A percentile compares a stretch with the other conserved stretches of the same genome.
These are phyloP conservation scores for Pleurozium schreberi DNA, from an alignment of 225 moss, liverwort and hornwort species.

Conservation along the genomic window DNA sequence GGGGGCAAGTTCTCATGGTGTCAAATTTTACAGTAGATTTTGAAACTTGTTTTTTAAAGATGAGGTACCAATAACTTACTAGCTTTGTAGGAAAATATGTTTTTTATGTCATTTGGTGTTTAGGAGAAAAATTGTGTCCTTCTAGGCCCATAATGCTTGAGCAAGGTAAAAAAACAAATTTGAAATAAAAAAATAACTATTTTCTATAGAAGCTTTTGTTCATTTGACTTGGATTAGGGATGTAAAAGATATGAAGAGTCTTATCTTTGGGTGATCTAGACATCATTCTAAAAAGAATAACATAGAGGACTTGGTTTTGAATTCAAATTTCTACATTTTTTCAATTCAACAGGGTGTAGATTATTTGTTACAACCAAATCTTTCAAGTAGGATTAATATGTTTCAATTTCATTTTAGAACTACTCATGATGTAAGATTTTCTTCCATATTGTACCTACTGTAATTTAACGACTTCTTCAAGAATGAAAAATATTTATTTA, in stretches of 20 bases:
- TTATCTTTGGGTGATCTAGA: not conserved
- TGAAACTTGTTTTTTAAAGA: not conserved
- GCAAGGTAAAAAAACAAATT: not conserved
- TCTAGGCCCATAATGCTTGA: not conserved
- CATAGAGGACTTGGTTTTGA: rapidly evolving
- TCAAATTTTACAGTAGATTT: not conserved
- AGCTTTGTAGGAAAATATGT: not conserved
- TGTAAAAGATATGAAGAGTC: not conserved
- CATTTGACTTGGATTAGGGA: not conserved
- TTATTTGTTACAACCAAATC: not conserved
- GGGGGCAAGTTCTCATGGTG: not conserved
- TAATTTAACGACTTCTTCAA: not conserved
- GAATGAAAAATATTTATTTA: not conserved
- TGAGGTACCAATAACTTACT: rapidly evolving
- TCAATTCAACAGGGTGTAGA: not conserved
- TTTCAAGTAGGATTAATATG: rapidly evolving
- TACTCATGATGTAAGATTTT: not conserved
- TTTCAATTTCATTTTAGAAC: not conserved
- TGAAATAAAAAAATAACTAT: too few relatives aligned
- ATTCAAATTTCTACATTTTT: not conserved
- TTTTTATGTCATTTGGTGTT: not conserved
- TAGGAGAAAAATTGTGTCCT: too few relatives aligned
- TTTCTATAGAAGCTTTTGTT: not conserved
- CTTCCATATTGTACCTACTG: too few relatives aligned
- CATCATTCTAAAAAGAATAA: not conserved